Evolutionary conservation across 1,284 basidiomycete genomes (phyloP).

Genomic region (Apiotrichum veenhuisii): DNA sequence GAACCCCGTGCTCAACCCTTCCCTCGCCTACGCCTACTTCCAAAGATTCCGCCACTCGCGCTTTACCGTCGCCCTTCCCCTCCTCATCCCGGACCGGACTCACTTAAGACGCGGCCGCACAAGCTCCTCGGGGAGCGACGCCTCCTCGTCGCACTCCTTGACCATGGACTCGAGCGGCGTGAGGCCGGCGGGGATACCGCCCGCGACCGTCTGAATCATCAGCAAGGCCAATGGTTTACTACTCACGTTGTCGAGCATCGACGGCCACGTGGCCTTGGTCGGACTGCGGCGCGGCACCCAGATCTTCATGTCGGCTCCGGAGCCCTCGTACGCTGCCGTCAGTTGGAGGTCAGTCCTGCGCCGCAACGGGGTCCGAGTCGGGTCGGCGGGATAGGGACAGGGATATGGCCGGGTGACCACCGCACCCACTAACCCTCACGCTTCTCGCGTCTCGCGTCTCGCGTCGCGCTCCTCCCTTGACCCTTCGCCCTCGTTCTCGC

Average conservation of each 20-base stretch:
- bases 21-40: too few relatives aligned
- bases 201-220: conserved; percentile 51
- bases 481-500: too few relatives aligned
- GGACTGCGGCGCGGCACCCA: conserved; percentile 84
- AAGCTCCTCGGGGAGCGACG: conserved; percentile 64
- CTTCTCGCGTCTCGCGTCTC: too few relatives aligned
- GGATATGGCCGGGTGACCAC: too few relatives aligned
- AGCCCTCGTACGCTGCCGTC: conserved; percentile 40
- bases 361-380: too few relatives aligned
- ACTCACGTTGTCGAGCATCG: conserved; percentile 20
- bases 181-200: conserved; percentile 65
- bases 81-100: neutral
- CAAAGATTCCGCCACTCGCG: too few relatives aligned
- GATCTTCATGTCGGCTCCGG: conserved; percentile 55
- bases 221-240: neutral
- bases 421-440: too few relatives aligned
- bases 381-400: too few relatives aligned
- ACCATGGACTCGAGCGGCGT: conserved; percentile 69
- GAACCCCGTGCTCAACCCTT: too few relatives aligned
- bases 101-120: conserved; percentile 59
- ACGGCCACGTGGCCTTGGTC: conserved; percentile 78
- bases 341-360: too few relatives aligned
- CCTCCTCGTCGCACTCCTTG: conserved; percentile 92
- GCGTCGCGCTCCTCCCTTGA: too few relatives aligned
- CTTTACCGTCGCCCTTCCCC: neutral